Conservation (phyloP, 768 basidiomycete genomes). For the Neoboletus brunneissimus region DNA sequence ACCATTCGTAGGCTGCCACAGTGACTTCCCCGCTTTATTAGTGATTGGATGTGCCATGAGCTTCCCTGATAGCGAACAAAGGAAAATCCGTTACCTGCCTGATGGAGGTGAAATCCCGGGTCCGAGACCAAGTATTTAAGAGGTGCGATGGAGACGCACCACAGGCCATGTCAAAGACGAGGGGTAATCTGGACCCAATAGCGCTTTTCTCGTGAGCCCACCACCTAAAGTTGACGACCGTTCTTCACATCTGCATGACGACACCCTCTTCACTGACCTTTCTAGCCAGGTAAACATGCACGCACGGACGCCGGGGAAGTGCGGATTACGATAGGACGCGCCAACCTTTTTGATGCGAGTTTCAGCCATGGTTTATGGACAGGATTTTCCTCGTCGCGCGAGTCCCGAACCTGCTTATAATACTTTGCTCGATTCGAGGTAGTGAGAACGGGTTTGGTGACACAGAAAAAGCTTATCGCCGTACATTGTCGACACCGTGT, state of each 20-base stretch:
- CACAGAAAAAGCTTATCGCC: constrained; percentile 7
- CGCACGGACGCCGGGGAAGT: constrained; percentile 62
- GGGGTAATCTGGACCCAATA: constrained; percentile 14
- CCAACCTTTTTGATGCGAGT: constrained; percentile 41
- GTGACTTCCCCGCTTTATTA: constrained; percentile 61
- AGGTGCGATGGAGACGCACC: constrained; percentile 14
- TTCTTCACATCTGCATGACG: background rate
- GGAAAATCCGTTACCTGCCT: constrained; percentile 24
- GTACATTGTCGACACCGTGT: constrained; percentile 59
- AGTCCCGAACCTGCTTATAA: constrained; percentile 27
- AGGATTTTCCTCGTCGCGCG: background rate
- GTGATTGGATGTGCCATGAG: background rate
- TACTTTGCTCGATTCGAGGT: constrained; percentile 15
- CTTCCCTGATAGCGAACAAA: constrained; percentile 23
- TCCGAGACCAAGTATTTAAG: background rate
- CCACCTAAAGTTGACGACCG: constrained; percentile 22
- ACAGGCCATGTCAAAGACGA: constrained; percentile 32
- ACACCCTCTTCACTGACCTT: constrained; percentile 32
- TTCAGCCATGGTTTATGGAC: background rate
- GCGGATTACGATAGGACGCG: constrained; percentile 70
- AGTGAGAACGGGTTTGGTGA: constrained; percentile 1
- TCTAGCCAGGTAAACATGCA: constrained; percentile 54
- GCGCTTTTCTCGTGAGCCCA: constrained; percentile 19
- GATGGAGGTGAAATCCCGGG: background rate
- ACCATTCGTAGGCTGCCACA: constrained; percentile 59